Evolutionary conservation across 2,329 filamentous ascomycete species (phyloP).

Genomic region (Stachybotrys echinatus): DNA sequence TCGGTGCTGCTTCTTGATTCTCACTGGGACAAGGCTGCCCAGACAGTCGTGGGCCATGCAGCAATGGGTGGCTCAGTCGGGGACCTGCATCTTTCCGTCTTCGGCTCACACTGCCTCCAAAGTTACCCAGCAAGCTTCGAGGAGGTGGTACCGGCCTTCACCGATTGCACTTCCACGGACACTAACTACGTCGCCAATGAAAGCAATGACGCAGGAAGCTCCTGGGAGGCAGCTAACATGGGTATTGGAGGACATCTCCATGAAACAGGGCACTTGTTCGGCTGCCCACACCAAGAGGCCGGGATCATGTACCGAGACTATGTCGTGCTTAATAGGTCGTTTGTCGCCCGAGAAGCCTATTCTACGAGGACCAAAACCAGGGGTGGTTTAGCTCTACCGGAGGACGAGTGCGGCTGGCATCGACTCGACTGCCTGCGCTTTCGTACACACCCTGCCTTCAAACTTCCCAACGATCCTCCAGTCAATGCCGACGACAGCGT

Average conservation of each 20-base stretch:
- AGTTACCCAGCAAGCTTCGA: constrained; percentile 87
- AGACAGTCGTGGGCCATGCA: constrained; percentile 73
- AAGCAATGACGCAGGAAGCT: constrained; percentile 79
- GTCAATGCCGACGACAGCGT: constrained; percentile 66
- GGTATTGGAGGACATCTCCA: constrained; percentile 91
- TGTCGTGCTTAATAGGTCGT: constrained; percentile 75
- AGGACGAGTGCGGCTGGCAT: constrained; percentile 90
- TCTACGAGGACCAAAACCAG: constrained; percentile 82
- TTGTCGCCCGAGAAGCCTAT: constrained; percentile 75
- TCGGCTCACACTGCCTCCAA: constrained; percentile 87
- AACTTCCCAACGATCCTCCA: constrained; percentile 68
- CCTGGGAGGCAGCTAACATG: constrained; percentile 92
- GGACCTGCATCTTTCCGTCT: constrained; percentile 79
- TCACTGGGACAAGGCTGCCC: constrained; percentile 72
- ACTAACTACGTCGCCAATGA: constrained; percentile 77
- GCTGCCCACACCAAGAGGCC: constrained; percentile 81
- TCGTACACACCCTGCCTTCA: constrained; percentile 85
- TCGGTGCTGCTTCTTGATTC: constrained; percentile 82
- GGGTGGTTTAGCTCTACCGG: constrained; percentile 66
- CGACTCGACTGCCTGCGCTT: constrained; percentile 84
- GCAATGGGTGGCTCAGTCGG: constrained; percentile 71
- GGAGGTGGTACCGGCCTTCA: constrained; percentile 83
- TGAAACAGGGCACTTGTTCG: constrained; percentile 84
- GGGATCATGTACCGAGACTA: constrained; percentile 95
- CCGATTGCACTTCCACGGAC: constrained; percentile 86